Percentiles rank a stretch among this genome's conserved stretches.
These are phyloP conservation scores for Botrytis fragariae DNA, from an alignment of 2,329 filamentous ascomycete genomes.

Conservation along the genomic window DNA sequence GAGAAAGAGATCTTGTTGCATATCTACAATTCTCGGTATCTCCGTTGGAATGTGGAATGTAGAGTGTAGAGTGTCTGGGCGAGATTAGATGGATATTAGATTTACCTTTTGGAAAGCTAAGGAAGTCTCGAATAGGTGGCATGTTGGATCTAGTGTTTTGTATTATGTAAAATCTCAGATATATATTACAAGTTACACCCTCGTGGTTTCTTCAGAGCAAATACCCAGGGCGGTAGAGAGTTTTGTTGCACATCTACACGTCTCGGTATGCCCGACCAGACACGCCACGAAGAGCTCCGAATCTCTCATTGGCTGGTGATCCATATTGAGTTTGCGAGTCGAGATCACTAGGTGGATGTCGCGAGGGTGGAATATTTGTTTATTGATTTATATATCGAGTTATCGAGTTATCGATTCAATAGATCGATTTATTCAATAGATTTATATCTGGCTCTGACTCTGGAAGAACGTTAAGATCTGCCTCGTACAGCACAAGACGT, in stretches of 20 bases:
- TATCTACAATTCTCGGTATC: background rate
- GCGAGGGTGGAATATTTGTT: background rate
- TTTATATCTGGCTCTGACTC: background rate
- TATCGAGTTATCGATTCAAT: background rate
- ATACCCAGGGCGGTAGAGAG: no score
- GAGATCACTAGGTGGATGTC: background rate
- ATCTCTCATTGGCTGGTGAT: background rate
- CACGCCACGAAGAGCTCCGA: background rate
- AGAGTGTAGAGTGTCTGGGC: no score
- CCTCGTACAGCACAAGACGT: background rate
- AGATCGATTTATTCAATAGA: background rate
- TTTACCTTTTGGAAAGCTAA: no score
- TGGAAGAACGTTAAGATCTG: background rate
- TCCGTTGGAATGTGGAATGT: background rate
- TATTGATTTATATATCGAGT: background rate
- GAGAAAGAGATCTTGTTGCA: background rate
- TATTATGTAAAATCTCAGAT: no score
- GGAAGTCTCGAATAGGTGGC: no score
- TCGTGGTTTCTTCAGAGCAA: no score
- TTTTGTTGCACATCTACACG: background rate
- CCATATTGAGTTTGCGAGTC: background rate
- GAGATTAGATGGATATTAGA: no score
- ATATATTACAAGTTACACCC: no score
- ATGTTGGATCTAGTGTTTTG: no score
- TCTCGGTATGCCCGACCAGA: background rate